These are phyloP conservation scores for Ceratobasidium sp. DNA, from an alignment of 1,284 basidiomycete species.

Conservation along the genomic window DNA sequence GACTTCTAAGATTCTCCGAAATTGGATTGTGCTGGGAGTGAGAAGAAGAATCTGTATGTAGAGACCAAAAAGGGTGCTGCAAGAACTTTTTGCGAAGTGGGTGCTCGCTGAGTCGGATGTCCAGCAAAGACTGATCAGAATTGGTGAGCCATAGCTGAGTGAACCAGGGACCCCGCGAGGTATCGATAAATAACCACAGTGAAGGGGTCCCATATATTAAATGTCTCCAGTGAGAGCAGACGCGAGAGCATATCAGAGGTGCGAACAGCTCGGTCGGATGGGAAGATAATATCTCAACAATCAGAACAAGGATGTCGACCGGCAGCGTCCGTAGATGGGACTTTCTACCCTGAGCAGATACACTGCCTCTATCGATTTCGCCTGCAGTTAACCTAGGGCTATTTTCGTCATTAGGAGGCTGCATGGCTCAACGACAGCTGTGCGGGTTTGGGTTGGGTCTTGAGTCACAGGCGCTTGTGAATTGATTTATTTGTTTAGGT, in stretches of 20 bases:
- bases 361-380: too few species aligned
- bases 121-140: not conserved
- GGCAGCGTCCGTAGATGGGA: not conserved
- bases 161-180: not conserved
- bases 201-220: not conserved
- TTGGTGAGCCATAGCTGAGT: constrained; percentile 7
- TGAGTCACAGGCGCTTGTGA: too few species aligned
- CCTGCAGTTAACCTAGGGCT: not conserved
- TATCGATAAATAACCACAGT: constrained; percentile 6
- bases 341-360: too few species aligned
- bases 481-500: too few species aligned
- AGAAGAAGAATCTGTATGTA: not conserved
- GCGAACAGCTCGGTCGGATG: not conserved
- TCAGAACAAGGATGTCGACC: not conserved
- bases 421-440: too few species aligned
- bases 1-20: not conserved
- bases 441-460: too few species aligned
- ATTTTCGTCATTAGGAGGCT: too few species aligned
- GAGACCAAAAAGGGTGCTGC: not conserved
- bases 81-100: not conserved
- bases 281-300: not conserved
- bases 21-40: not conserved
- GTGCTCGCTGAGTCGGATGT: not conserved
- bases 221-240: constrained; percentile 2
- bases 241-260: constrained; percentile 10